Percentiles rank a stretch among this genome's conserved stretches.
Evolutionary conservation across 306 rosid species (phyloP).

Genomic region (barrel medic (Medicago truncatula)): MtrunA17r5.0-ANR NC_053043.1:51224501-51225000

Average conservation of each 20-base stretch:
- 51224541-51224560: constrained; percentile 66
- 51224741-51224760: constrained; percentile 21
- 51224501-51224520: constrained; percentile 70
- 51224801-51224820: constrained; percentile 20
- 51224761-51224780: constrained; percentile 33
- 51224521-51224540: constrained; percentile 46
- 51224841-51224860: constrained; percentile 39
- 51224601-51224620: constrained; percentile 68
- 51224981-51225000: constrained; percentile 22
- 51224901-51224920: constrained; percentile 68
- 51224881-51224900: constrained; percentile 78
- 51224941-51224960: constrained; percentile 43
- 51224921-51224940: constrained; percentile 82
- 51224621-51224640: constrained; percentile 68
- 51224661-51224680: constrained; percentile 29
- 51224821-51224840: constrained; percentile 25
- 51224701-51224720: constrained; percentile 14
- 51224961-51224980: constrained; percentile 27
- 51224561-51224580: constrained; percentile 69
- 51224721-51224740: constrained; percentile 28
- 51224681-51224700: constrained; percentile 9
- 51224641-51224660: constrained; percentile 63
- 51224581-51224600: constrained; percentile 70
- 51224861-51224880: constrained; percentile 73
- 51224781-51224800: constrained; percentile 19